Base-by-base conservation (phyloP, 257 asterid species). In the Nicotiana sylvestris region DNA sequence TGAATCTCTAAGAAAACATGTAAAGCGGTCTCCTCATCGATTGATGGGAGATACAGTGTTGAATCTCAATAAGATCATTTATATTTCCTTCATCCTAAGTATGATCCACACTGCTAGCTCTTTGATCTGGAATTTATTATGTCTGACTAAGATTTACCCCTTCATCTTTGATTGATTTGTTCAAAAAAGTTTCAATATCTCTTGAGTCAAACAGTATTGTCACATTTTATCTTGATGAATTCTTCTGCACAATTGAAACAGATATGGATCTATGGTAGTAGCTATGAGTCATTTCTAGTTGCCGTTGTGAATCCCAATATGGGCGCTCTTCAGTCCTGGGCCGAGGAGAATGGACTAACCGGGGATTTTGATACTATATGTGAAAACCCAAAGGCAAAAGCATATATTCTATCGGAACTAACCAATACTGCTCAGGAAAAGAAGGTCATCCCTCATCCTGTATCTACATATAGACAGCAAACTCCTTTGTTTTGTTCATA, bases 221-320 rank as follows among this genome's bases (percentile, higher is more conserved):
- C 15, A 5, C 37, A 58, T 18, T 35, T 78, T 58, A 9, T 74
- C 64, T 15, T 51, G 62, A 78, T 1, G 9, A 57, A 27, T 27
- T 65, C 51, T 49, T 80, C 30, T 83, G 56, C 46, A 16, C 27
- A 16, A 62, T 83, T 83, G 77, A 56, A 83, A 66, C 96, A 94
- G 98, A 91, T 92, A 83, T 94, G 98, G 97, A 64, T 92, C 21
- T 94, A 94, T 1, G 98, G 98, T 5, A 94, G 87, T 90, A 91
- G 97, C 85, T 94, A 84, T 43, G 92, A 94, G 84, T 90, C 98
- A 81, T 92, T 89, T 82, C 97, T 94, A 69, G 93, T 94, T 81
- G 96, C 98, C 33, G 91, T 92, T 13, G 92, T 89, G 80, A 94
- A 91, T 89, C 98, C 98, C n/a, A 94, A 91, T 79, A 72, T 58